A percentile compares a stretch with the other conserved stretches of the same genome.
These are phyloP conservation scores for Dendrothele bispora DNA, from an alignment of 768 basidiomycete species.

Conservation along the genomic window DNA sequence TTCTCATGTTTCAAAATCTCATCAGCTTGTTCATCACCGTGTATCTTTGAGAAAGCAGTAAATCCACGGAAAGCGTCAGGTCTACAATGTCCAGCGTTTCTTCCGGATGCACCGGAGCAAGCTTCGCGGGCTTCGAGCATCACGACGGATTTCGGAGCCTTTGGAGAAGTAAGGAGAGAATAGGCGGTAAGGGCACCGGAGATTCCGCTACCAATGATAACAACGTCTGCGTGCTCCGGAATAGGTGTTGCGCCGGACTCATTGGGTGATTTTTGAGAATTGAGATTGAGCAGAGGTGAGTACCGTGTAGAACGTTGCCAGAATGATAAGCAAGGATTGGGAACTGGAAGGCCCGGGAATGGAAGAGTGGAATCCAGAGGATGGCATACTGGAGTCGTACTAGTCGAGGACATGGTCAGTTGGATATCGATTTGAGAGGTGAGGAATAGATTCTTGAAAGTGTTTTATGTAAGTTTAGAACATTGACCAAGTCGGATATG, in stretches of 20 bases:
- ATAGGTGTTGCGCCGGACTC: constrained; percentile 22
- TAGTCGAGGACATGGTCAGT: too few species aligned
- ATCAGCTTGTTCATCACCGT: constrained; percentile 39
- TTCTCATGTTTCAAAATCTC: constrained; percentile 19
- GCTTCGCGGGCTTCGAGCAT: constrained; percentile 45
- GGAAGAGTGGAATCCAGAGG: too few species aligned
- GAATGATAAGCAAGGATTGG: constrained; percentile 20
- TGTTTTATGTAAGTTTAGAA: too few species aligned
- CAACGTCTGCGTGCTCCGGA: constrained; percentile 21
- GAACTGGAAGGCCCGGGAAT: constrained; percentile 1
- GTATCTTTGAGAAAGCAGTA: too few species aligned
- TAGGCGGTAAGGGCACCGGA: constrained; percentile 31
- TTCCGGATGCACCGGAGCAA: constrained; percentile 25
- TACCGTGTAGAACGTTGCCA: constrained; percentile 28
- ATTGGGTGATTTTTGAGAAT: too few species aligned
- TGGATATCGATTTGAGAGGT: too few species aligned
- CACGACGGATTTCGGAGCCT: constrained; percentile 27
- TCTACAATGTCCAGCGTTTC: constrained; percentile 28
- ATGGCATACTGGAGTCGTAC: too few species aligned
- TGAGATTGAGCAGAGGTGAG: constrained; percentile 15
- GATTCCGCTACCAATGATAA: constrained; percentile 36
- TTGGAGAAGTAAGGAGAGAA: constrained; percentile 20
- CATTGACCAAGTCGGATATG: too few species aligned
- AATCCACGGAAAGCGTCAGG: constrained; percentile 22
- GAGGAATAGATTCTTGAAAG: too few species aligned